Conservation (phyloP, 768 basidiomycete species). For the Trametopsis cervina region DNA sequence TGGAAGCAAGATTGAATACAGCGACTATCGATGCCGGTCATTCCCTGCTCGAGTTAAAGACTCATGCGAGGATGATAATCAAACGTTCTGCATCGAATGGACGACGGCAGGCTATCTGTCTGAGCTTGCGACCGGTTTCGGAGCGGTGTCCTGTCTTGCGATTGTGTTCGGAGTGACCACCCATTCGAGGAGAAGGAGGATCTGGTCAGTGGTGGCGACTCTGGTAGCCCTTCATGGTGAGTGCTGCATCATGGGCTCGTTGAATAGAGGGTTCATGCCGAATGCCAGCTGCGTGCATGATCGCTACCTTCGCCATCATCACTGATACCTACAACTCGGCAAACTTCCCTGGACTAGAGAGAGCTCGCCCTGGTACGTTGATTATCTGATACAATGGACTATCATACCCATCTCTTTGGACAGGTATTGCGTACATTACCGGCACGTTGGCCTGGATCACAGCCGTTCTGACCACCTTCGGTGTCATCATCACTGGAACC, state of each 20-base stretch:
- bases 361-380: constrained; percentile 52
- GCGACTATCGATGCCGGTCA: constrained; percentile 51
- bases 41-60: constrained; percentile 54
- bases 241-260: constrained; percentile 8
- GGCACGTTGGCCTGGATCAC: constrained; percentile 57
- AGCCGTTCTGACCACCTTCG: constrained; percentile 43
- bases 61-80: constrained; percentile 45
- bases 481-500: constrained; percentile 55
- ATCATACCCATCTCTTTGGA: neutral
- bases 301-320: constrained; percentile 56
- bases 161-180: constrained; percentile 68
- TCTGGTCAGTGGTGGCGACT: constrained; percentile 70
- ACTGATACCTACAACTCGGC: constrained; percentile 49
- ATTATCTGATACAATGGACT: neutral
- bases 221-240: constrained; percentile 57
- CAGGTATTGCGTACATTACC: constrained; percentile 55
- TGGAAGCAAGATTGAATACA: constrained; percentile 41
- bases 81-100: constrained; percentile 60
- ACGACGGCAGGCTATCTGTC: constrained; percentile 60
- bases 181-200: constrained; percentile 62
- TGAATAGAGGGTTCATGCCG: neutral
- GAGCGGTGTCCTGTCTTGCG: constrained; percentile 46
- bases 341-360: constrained; percentile 42
- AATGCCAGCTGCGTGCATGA: constrained; percentile 45
- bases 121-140: constrained; percentile 62